Evolutionary conservation across 441 rosid genomes (phyloP), one percentile per base, ranked within the genome.

Genomic region (Gossypium davidsonii): DNA sequence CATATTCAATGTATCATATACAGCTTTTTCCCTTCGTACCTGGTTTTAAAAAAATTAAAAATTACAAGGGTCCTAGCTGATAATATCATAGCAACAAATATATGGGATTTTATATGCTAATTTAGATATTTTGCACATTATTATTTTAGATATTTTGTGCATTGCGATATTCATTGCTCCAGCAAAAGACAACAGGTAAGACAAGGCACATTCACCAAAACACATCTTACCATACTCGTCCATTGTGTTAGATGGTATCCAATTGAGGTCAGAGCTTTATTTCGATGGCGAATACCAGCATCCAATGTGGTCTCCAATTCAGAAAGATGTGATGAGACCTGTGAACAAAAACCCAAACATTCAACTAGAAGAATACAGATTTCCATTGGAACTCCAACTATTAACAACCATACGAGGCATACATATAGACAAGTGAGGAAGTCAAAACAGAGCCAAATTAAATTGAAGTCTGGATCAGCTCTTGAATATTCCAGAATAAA

Each of bases 1-100:
- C 97, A 91, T 94, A 80, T 94, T 94, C 80, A 94, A 75, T 11
- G 96, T 88, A 81, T 92, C 96, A 81, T 90, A 94, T 58, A 92
- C 91, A 34, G 97, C 97, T 76, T 94, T 94, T 84, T 94, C 96
- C 79, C 90, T 85, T 81, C 90, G 88, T 64, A 92, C 98, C 99
- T 94, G 77, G 52, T 66, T 61, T 75, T 84, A 67, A 71, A 73
- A 76, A 70, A 28, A 39, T 9, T 2, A 8, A 39, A 48, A 39
- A 75, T 44, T 60, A 73, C 59, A 51, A 52, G 48, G 46, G 26
- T 31, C 44, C 55, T 34, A 58, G 68, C 39, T 57, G 46, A 56
- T 39, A 53, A n/a, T 46, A 37, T 57, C 48, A 20, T 25, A 39
- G 21, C 60, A 34, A 42, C 28, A 48, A 70, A 3, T 18, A 65